Base-by-base conservation (phyloP, 2,329 filamentous ascomycete species). In the Rhynchosporium agropyri region DNA sequence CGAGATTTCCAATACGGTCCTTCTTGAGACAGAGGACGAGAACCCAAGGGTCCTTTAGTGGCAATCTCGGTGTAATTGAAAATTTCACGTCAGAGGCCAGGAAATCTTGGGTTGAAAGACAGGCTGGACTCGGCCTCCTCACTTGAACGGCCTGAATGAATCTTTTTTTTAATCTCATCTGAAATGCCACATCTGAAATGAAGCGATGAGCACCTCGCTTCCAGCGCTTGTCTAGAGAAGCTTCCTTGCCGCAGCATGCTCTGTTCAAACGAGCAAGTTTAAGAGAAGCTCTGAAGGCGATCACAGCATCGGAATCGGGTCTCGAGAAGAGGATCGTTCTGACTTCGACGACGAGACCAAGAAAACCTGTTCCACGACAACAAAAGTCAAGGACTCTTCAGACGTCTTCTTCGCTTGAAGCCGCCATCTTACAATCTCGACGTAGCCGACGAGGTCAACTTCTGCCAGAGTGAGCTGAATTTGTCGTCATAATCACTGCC, bases 371-470 rank as follows among this genome's bases (percentile, higher is more conserved):
- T 46, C 15, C 42, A 46, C 61, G 3, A 43, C 72, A 62, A 10
- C 80, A 66, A 89, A 88, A 77, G 73, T 96, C 92, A 56, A 97
- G 88, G 75, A 97, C 96, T 2, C 92, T 84, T 71, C 91, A 96
- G 0, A 91, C 92, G 70, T 91, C 90, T 38, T 89, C 92, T 59
- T 89, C 84, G 55, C 90, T 86, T 81, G 13, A 86, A 89, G 3
- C 87, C 89, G 0, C 89, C 87, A 0, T 91, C 90, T 71, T 83
- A 86, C 4, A 91, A 91, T 65, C 89, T 89, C 0, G 86, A 84
- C 0, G 85, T 81, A 83, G 84, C 20, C 20, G 69, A 86, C 87
- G 1, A 88, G 90, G 83, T 83, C 82, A 7, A 71, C 87, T 28
- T 71, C 72, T 31, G 79, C 45, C 79, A 89, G n/a, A 75, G 83